Base-by-base conservation (phyloP, 352 stramenopile genomes). In the Phytophthora cajani region DNA sequence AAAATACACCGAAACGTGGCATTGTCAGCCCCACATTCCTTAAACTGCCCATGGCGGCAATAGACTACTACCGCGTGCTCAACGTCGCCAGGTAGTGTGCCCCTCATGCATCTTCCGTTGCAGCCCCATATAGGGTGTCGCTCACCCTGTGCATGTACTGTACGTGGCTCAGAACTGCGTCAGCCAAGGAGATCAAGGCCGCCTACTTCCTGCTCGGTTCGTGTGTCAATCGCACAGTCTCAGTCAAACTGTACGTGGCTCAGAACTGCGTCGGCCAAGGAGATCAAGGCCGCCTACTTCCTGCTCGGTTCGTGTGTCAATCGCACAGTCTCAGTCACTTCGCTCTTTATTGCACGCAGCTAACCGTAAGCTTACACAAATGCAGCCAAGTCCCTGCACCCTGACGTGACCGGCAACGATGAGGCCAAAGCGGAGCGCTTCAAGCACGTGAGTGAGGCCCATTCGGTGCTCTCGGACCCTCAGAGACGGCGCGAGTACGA, bases 231-330 rank as follows among this genome's bases (percentile, higher is more conserved):
- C 17, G 23, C 23, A 49, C 9, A 30, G 2, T 23, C 32, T 42
- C 21, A n/a, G 40, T 25, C 12, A 42, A n/a, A n/a, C n/a, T n/a
- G n/a, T n/a, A n/a, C n/a, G n/a, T n/a, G n/a, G 53, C 16, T 50
- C 32, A 92, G 85, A 69, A 81, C 72, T 21, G 84, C 87, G 25
- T 85, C 78, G 0, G 64, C 62, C 19, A 94, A 91, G 64, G 87
- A 94, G 67, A 94, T 96, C 68, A 96, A 94, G 58, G 58, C 72
- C 17, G 89, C 89, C 19, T 96, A 95, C 71, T 81, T 94, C n/a
- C 71, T 75, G 62, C 79, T 94, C 8, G 88, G 87, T 94, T 33
- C 47, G 46, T 50, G 19, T n/a, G 16, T 12, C 30, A 1, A 21
- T 1, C 17, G 23, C 23, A 49, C 9, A 30, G 2, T 23, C 32